phyloP scores from a whole-genome alignment of 192 early-diverging fungal species.

The Coemansia sp. region DNA sequence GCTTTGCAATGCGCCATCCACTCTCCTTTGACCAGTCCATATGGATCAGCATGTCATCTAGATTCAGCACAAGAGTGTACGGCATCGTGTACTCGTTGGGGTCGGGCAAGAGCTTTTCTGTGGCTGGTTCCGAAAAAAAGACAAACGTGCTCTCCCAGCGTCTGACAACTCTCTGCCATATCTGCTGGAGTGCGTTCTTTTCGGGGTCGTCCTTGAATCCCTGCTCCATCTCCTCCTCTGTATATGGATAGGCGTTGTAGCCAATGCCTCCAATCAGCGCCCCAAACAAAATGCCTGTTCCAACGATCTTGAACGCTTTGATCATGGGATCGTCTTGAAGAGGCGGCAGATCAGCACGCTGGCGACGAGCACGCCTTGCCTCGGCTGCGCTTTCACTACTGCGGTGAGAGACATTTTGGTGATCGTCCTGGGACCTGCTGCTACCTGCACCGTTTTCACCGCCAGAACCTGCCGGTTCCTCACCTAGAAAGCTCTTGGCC shows the following conservation, averaged over 20 bases:
- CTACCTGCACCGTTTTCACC: slow-evolving; percentile 14
- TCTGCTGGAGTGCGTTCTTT: slow-evolving; percentile 35
- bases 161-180: slow-evolving; percentile 37
- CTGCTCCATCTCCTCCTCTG: slow-evolving; percentile 27
- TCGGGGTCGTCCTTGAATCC: slow-evolving; percentile 46
- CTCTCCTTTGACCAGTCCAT: slow-evolving; percentile 93
- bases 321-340: slow-evolving; percentile 51
- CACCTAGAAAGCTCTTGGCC: slow-evolving; percentile 45
- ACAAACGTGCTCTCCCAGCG: slow-evolving; percentile 24
- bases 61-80: slow-evolving; percentile 92
- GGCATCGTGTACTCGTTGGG: slow-evolving; percentile 82
- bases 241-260: slow-evolving; percentile 49
- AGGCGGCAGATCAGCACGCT: slow-evolving; percentile 54
- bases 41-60: slow-evolving; percentile 92
- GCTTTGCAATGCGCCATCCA: slow-evolving; percentile 95
- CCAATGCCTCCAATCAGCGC: slow-evolving; percentile 44
- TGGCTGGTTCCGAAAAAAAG: slow-evolving; percentile 66
- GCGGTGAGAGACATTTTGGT: slow-evolving; percentile 11
- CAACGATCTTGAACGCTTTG: slow-evolving; percentile 49
- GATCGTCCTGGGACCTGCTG: slow-evolving; percentile 4
- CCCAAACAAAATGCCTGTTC: slow-evolving; percentile 45
- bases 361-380: slow-evolving; percentile 51
- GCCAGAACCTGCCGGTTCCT: slow-evolving; percentile 9
- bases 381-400: slow-evolving; percentile 45
- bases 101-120: slow-evolving; percentile 91